Evolutionary conservation across 306 rosid genomes (phyloP).

Genomic region (Canavalia ensiformis): DNA sequence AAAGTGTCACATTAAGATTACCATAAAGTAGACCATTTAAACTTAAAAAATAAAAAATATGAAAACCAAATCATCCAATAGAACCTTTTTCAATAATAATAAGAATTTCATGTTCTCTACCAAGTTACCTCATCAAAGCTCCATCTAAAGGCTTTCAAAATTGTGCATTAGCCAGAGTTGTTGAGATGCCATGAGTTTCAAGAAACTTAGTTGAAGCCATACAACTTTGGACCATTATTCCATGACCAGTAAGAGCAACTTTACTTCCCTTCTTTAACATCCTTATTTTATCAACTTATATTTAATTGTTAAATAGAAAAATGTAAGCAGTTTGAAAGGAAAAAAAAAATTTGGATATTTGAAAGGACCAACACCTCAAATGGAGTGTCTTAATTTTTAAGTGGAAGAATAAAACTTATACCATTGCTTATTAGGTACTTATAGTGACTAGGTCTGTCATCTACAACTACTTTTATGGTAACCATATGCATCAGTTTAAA

Average conservation of each 20-base stretch:
- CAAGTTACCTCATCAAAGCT: slow-evolving; percentile 58
- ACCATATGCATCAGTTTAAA: slow-evolving; percentile 72
- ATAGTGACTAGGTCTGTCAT: slow-evolving; percentile 73
- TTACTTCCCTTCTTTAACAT: slow-evolving; percentile 63
- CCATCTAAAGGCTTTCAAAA: slow-evolving; percentile 77
- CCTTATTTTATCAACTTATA: slow-evolving; percentile 72
- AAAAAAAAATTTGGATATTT: neutral
- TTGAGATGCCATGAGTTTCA: slow-evolving; percentile 52
- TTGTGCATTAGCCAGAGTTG: slow-evolving; percentile 74
- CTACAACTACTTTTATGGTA: slow-evolving; percentile 76
- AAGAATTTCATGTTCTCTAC: slow-evolving; percentile 65
- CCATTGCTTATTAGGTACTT: slow-evolving; percentile 75
- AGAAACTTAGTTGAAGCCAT: slow-evolving; percentile 61
- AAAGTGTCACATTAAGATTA: slow-evolving; percentile 61
- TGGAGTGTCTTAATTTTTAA: slow-evolving; percentile 60
- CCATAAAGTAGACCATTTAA: slow-evolving; percentile 70
- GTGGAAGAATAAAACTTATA: slow-evolving; percentile 64
- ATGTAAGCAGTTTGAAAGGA: neutral
- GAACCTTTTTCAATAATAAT: slow-evolving; percentile 78
- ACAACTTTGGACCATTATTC: slow-evolving; percentile 63
- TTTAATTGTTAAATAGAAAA: slow-evolving; percentile 22
- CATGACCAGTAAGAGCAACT: slow-evolving; percentile 76
- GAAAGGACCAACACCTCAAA: slow-evolving; percentile 54
- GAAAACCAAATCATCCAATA: slow-evolving; percentile 76
- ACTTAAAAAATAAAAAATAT: slow-evolving; percentile 67